Evolutionary conservation across 176 grass and related monocot species (phyloP), one percentile per base, ranked within the genome.

Genomic region (Juncus effusus): DNA sequence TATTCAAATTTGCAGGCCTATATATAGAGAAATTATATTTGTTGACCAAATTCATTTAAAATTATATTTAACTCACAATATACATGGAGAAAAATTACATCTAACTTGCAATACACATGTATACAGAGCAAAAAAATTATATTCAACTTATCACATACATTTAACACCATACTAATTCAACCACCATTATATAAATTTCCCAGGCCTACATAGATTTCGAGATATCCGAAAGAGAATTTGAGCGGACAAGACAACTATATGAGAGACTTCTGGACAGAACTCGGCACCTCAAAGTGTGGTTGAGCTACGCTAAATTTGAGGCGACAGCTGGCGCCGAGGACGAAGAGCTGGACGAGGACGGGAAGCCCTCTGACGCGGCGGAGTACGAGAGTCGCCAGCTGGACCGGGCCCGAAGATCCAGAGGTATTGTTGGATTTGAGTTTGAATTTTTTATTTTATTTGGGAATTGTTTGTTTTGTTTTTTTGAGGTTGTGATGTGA

Each of bases 151-250:
- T 1, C 0, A 28, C 19, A 28, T 28, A 28, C 19, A n/a, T n/a
- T n/a, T n/a, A 28, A 28, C 1, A 28, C 19, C 1, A 1, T 28
- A 28, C 19, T 28, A 28, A 28, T 28, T 28, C 19, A 28, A 28
- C 19, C 19, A 28, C 19, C 19, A 28, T 28, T 28, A 28, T 28
- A 28, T 28, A 28, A 28, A 28, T 28, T 45, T 65, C 52, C 38
- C 79, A 96, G 87, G 87, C 81, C 52, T 88, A 91, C 64, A 81
- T 96, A 49, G 84, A 96, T 38, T 96, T 91, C 54, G 92, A 91
- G 77, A 96, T 91, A 75, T 78, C 86, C 28, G 87, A 91, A 76
- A 69, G 39, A 63, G 82, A 92, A 69, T 84, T 81, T 52, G 75
- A 86, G 62, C 79, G 77, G 73, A 74, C 88, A 57, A 86, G 93